A percentile compares a stretch with the other conserved stretches of the same genome.
Conservation (phyloP, 352 stramenopile genomes). For the Globisporangium irregulare region DNA sequence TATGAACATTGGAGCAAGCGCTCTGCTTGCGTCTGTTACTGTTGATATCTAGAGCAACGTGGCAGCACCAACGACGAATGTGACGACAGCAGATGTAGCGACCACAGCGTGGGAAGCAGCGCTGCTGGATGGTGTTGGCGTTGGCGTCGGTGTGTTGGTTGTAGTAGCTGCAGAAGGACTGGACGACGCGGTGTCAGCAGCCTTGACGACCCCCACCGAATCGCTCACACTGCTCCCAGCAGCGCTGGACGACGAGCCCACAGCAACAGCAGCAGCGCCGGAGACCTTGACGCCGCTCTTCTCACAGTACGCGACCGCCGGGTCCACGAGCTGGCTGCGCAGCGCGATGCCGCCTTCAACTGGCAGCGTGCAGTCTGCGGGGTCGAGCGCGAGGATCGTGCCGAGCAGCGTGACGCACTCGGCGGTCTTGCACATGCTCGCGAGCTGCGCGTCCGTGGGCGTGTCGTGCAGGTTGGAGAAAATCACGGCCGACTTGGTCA, state of each 20-base stretch:
- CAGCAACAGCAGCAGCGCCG: neutral
- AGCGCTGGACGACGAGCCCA: neutral
- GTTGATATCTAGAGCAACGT: neutral
- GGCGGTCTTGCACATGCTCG: constrained; percentile 26
- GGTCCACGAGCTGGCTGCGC: constrained; percentile 42
- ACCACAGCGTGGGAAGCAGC: neutral
- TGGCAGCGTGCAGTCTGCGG: constrained; percentile 33
- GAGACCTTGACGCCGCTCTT: constrained; percentile 23
- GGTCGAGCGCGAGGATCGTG: constrained; percentile 33
- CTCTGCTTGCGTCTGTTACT: neutral
- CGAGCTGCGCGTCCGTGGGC: constrained; percentile 17
- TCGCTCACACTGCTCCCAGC: neutral
- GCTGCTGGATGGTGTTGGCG: neutral
- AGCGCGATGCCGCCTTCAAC: constrained; percentile 32
- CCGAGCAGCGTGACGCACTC: constrained; percentile 30
- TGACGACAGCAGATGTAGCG: neutral
- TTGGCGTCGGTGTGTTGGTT: neutral
- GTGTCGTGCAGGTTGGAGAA: constrained; percentile 4
- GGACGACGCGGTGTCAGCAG: constrained; percentile 7
- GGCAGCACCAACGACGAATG: neutral
- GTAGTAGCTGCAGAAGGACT: neutral
- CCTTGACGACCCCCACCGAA: constrained; percentile 10
- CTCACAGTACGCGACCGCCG: constrained; percentile 32
- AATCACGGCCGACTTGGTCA: constrained; percentile 8
- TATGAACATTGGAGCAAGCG: neutral